Evolutionary conservation across 2,329 filamentous ascomycete genomes (phyloP), one percentile per base, ranked within the genome.

Genomic region (Exutisphaerella laricina): DNA sequence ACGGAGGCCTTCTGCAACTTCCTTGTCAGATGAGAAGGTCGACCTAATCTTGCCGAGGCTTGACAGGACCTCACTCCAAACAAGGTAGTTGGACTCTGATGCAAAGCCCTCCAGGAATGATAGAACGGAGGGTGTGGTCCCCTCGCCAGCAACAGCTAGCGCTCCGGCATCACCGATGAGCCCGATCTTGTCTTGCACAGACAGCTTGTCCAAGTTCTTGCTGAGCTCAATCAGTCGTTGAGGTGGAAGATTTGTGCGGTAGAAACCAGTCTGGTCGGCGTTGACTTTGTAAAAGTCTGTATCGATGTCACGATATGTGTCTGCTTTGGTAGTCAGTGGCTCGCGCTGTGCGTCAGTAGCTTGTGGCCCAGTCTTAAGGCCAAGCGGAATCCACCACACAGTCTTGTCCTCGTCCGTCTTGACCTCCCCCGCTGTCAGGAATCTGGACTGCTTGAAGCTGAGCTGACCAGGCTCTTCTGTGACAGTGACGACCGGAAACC

Each of bases 211-310:
- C 12, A 88, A 81, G 56, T 86, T 81, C 40, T 80, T 77, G 45
- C 86, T 85, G 17, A 98, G 80, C 68, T 88, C 88, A 28, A 78
- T 78, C 29, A 98, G 76, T 35, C 90, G 81, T 50, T 79, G 74
- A n/a, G 87, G 81, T 4, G 92, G 88, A 61, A 97, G 94, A 67
- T 94, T 95, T 36, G 90, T 92, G 48, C 89, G 80, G 70, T 94
- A 97, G 67, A 85, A 96, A 18, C 88, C 90, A 39, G 83, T 88
- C 45, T 90, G 85, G 42, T 90, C 80, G 48, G 83, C 81, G 71
- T 98, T 98, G 58, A 98, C 74, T 70, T 95, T 94, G 71, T 97
- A 98, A 65, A 95, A 96, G 28, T 79, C 76, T 33, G 83, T 77
- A 53, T 88, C 79, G 44, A 94, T 71, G 47, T 84, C 82, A 36